Evolutionary conservation across 2,329 filamentous ascomycete genomes (phyloP).

Genomic region (Aspergillus vadensis): DNA sequence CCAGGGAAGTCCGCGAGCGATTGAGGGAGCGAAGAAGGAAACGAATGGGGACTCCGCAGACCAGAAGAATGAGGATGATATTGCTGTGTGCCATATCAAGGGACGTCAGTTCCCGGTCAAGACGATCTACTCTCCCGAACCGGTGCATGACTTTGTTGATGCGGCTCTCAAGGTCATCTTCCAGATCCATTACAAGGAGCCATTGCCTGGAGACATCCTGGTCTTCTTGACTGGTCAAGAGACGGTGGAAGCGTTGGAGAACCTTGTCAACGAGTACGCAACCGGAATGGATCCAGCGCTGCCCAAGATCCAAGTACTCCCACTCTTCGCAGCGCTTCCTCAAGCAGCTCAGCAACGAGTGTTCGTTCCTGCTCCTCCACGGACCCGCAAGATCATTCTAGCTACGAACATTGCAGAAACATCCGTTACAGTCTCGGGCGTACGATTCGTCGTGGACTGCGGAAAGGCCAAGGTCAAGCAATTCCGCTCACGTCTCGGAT

Average conservation of each 20-base stretch:
- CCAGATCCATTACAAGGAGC: constrained; percentile 82
- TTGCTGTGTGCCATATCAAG: constrained; percentile 69
- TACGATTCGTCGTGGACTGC: constrained; percentile 86
- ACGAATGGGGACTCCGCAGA: constrained; percentile 11
- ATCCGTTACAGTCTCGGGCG: constrained; percentile 91
- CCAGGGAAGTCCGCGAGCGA: constrained; percentile 2
- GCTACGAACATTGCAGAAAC: constrained; percentile 99
- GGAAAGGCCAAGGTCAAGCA: constrained; percentile 95
- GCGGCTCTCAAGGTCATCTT: constrained; percentile 79
- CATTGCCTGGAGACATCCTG: constrained; percentile 89
- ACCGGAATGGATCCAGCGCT: constrained; percentile 71
- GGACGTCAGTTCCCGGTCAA: constrained; percentile 87
- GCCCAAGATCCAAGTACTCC: constrained; percentile 69
- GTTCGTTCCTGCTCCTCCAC: constrained; percentile 72
- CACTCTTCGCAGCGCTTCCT: constrained; percentile 86
- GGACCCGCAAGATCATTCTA: constrained; percentile 84
- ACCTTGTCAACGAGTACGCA: constrained; percentile 78
- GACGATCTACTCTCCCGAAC: constrained; percentile 70
- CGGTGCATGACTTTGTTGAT: constrained; percentile 80
- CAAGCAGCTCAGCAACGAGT: constrained; percentile 83
- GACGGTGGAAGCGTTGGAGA: constrained; percentile 80
- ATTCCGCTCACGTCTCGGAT: constrained; percentile 77
- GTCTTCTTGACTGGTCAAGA: constrained; percentile 93
- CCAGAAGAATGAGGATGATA: constrained; percentile 33
- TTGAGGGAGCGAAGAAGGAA: neutral